Percentiles rank a stretch among this genome's conserved stretches.
Conservation (phyloP, 1,284 basidiomycete genomes). For the Rhizoctonia solani region DNA sequence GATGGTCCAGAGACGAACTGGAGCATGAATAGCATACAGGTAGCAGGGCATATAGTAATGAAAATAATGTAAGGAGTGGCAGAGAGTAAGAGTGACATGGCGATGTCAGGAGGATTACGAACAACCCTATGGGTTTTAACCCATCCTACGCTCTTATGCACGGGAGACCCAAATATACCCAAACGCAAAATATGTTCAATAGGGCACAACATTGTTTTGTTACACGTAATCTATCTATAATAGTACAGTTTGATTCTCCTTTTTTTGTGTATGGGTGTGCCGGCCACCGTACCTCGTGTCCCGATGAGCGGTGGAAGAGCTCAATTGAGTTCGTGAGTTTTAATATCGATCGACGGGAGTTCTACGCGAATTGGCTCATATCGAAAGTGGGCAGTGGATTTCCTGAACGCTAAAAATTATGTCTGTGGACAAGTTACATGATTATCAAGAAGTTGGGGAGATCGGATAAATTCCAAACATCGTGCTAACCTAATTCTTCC, state of each 20-base stretch:
- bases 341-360: neutral
- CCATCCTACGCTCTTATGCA: neutral
- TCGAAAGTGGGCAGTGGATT: too few relatives aligned
- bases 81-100: constrained; percentile 19
- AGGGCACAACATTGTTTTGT: neutral
- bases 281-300: constrained; percentile 17
- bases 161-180: constrained; percentile 2
- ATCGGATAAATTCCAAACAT: too few relatives aligned
- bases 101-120: constrained; percentile 5
- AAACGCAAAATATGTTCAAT: neutral
- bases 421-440: too few relatives aligned
- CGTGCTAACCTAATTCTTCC: too few relatives aligned
- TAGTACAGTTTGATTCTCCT: neutral
- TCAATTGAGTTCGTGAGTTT: too few relatives aligned
- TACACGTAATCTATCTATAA: constrained; percentile 24
- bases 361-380: too few relatives aligned
- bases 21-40: constrained; percentile 16
- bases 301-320: neutral
- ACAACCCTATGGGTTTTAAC: neutral
- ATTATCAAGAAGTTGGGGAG: too few relatives aligned
- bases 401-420: too few relatives aligned
- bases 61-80: constrained; percentile 9
- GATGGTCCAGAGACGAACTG: neutral
- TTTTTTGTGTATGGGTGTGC: neutral
- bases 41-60: constrained; percentile 22